Evolutionary conservation across 2,329 filamentous ascomycete genomes (phyloP).

Genomic region (Fusarium pininemorale): DNA sequence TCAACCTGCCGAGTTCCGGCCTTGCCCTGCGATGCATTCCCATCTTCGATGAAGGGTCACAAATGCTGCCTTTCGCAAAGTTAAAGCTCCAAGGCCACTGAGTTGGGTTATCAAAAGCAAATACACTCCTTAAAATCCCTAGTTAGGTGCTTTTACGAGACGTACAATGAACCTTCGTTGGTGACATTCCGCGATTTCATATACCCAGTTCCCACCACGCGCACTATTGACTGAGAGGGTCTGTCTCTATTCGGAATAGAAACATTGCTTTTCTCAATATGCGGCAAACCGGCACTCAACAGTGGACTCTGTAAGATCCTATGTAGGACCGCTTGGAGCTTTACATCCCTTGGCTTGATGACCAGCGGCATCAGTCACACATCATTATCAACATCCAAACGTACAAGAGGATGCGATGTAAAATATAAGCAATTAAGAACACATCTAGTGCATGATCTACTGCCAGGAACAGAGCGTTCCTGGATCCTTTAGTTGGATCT

Average conservation of each 20-base stretch:
- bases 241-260: conserved; percentile 41
- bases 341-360: conserved; percentile 63
- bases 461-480: conserved; percentile 5
- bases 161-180: neutral
- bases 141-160: too few relatives aligned
- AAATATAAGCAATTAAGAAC: conserved; percentile 45
- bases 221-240: conserved; percentile 40
- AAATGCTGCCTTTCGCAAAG: neutral
- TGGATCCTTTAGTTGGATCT: conserved; percentile 53
- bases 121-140: neutral
- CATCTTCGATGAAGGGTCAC: neutral
- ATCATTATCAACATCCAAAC: too few relatives aligned
- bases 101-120: neutral
- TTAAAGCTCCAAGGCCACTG: too few relatives aligned
- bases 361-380: conserved; percentile 29
- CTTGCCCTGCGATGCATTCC: neutral
- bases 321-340: conserved; percentile 60
- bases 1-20: conserved; percentile 15
- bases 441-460: conserved; percentile 31
- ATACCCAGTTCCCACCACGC: conserved; percentile 17
- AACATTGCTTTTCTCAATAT: conserved; percentile 59
- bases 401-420: neutral
- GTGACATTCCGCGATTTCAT: conserved; percentile 15
- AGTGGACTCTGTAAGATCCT: conserved; percentile 62
- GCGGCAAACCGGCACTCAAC: conserved; percentile 54